Base-by-base conservation (phyloP, 2,329 filamentous ascomycete genomes). In the Botryotinia convoluta region DNA sequence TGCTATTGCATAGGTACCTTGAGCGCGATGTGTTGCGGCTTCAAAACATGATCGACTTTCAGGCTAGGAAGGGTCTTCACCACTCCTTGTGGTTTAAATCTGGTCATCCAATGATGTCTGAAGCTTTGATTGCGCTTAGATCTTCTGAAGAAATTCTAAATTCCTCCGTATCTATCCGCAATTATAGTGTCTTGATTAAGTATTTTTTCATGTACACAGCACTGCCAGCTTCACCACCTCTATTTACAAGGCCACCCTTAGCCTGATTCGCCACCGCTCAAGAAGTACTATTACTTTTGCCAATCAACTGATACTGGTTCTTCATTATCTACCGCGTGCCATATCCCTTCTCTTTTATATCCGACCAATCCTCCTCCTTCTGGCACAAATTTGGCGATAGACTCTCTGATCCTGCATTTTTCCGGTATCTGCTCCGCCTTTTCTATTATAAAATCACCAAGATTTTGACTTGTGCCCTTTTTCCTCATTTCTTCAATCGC, bases 381-480 rank as follows among this genome's bases (percentile, higher is more conserved):
- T 35, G 22, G 22, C 20, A 51, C 62, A 60, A 72, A 59, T 37
- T 45, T 60, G 44, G 48, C 45, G 26, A 45, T 35, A 60, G 51
- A 60, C 32, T 68, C 63, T 68, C 51, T 44, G 39, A 61, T 44
- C 32, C 62, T 72, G 29, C 18, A 44, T 8, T 32, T 42, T 60
- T 72, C 54, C 4, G 39, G 4, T 68, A 72, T 60, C 22, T 72
- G 39, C 35, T 61, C 62, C n/a, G 51, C 71, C 12, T 7, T 60
- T 42, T 72, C 26, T 20, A 69, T 10, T 20, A 60, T 16, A 32
- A 26, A 69, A 1, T 32, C 39, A 68, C 22, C 48, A 20, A 29
- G n/a, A n/a, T 69, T 59, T 32, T 29, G 14, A 4, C 39, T 18
- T 39, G 16, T 18, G 22, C 32, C 14, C 3, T 29, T 61, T 14